Base-by-base conservation (phyloP, 805 yeast species). In the Wickerhamiella domercqiae region DNA sequence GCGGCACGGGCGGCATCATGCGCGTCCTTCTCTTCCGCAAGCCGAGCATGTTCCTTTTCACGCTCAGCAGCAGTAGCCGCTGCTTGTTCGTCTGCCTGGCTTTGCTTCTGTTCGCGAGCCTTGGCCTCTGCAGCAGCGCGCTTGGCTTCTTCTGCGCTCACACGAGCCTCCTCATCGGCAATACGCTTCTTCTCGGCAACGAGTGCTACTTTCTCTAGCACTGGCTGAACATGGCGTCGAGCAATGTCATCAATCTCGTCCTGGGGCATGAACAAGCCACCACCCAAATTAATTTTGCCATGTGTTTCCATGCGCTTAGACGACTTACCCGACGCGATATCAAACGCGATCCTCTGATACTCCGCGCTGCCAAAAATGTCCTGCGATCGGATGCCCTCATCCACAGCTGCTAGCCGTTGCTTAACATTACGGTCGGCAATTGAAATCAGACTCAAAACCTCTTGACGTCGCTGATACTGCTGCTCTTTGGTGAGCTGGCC, bases 191-290 rank as follows among this genome's bases (percentile, higher is more conserved):
- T 68, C 17, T 59, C 64, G 16, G 93, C 93, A 52, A 79, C 76
- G 33, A 64, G 59, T 48, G 70, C 65, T 50, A 87, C 72, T 56
- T 82, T 86, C 29, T 64, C 67, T 50, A 87, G 63, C 4, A 87
- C 84, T 6, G 98, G 98, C 47, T 70, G 67, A 40, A 90, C 94
- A 51, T 80, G 66, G 34, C 74, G 68, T 42, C 73, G 62, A 16
- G 98, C 97, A 62, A 87, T 70, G 36, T 68, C 68, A 45, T 81
- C 78, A 43, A 90, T 71, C 51, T 86, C 95, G 16, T 64, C 68
- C 42, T 69, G 78, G 29, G 79, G 65, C 68, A 87, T 72, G 51
- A 68, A 71, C 40, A 81, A 66, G 2, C 96, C 97, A 44, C 93
- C 94, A 42, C 98, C 98, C 44, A 87, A 60, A 51, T 82, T 67